Evolutionary conservation across 2,329 filamentous ascomycete species (phyloP), one percentile per base, ranked within the genome.

Genomic region (Fusarium transvaalense): DNA sequence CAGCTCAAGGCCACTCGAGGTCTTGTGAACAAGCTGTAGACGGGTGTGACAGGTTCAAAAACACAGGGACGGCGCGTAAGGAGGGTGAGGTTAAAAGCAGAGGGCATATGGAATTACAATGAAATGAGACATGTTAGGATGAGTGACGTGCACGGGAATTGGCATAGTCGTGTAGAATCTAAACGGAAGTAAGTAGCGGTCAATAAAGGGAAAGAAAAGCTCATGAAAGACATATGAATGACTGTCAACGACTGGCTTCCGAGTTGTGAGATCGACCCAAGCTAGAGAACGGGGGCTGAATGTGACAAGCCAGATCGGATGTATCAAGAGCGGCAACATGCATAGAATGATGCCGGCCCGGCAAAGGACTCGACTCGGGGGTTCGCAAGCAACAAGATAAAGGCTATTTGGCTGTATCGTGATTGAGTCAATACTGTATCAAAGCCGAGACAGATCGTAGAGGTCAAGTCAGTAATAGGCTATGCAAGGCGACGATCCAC

Each of bases 1-100:
- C 81, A 82, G 74, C 80, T 89, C 58, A 83, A 85, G 73, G 79
- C 80, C 55, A 84, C 87, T 72, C 78, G 81, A 65, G 72, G 76
- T 59, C 71, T 79, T 25, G 70, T 75, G 63, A 80, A 80, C 69
- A 78, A 78, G 66, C 72, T 79, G 66, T 79, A 74, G 55, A 46
- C 48, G 29, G n/a, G 39, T 14, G 27, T 56, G 61, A 42, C 45
- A 51, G n/a, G 56, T 61, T 61, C 53, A 7, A 57, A 42, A 35
- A 59, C 43, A 59, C 17, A 27, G 31, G 21, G 43, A 51, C 37
- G 64, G 61, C 57, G 65, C 41, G 51, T 31, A 53, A 32, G 37
- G 53, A 51, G 61, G 63, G 60, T 43, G 63, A 56, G 47, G 58
- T 45, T 47, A 74, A 71, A 71, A 71, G 58, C 35, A 66, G 62